Conservation (phyloP, 1,139 yeast genomes). For the Zhuliangozyma parablackwelliae region DNA sequence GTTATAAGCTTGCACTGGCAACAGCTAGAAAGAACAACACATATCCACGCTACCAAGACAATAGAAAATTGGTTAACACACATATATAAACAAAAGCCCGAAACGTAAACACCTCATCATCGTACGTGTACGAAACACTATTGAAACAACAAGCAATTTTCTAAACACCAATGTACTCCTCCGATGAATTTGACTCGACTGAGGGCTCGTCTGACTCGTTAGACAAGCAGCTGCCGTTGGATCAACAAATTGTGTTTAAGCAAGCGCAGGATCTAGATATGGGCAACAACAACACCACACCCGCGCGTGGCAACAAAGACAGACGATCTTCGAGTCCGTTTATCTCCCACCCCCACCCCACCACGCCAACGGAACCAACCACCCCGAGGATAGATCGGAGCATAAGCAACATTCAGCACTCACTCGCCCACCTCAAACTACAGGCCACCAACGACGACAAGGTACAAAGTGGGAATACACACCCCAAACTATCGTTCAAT, state of each 20-base stretch:
- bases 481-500: not conserved
- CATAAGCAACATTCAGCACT: slow-evolving; percentile 4
- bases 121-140: no score
- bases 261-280: slow-evolving; percentile 2
- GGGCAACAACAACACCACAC: not conserved
- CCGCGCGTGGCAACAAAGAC: not conserved
- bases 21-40: no score
- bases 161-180: not conserved
- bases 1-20: no score
- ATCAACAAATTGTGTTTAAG: slow-evolving; percentile 2
- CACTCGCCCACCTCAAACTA: not conserved
- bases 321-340: slow-evolving; percentile 26
- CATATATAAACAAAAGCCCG: no score
- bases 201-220: not conserved
- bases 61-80: no score
- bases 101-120: no score
- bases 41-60: no score
- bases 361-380: slow-evolving; percentile 2
- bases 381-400: slow-evolving; percentile 19
- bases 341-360: slow-evolving; percentile 24
- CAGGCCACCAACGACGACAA: not conserved
- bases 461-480: not conserved
- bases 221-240: not conserved
- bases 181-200: not conserved
- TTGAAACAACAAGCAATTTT: no score